Percentiles rank a stretch among this genome's conserved stretches.
These are phyloP conservation scores for Syzygium syzygioides DNA, from an alignment of 441 rosid genomes.

Conservation along the genomic window DNA sequence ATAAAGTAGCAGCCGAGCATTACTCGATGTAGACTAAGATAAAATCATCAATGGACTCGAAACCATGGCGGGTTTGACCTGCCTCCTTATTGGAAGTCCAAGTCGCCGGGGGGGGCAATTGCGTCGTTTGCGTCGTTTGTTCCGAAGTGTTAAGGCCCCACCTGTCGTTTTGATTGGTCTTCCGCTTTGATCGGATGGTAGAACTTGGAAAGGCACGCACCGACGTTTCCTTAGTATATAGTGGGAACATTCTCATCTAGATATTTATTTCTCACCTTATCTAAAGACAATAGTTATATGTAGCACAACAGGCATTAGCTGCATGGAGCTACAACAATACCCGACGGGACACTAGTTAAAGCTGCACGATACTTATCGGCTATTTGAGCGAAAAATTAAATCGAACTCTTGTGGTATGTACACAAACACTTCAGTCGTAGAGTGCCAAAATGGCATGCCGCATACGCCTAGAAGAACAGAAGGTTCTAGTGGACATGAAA, in stretches of 20 bases:
- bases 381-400: not conserved
- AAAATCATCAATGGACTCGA: not conserved
- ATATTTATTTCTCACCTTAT: not conserved
- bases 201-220: not conserved
- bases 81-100: not conserved
- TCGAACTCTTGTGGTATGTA: not conserved
- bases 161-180: not conserved
- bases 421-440: not conserved
- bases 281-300: not conserved
- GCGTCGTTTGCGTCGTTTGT: not conserved
- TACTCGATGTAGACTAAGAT: not conserved
- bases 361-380: not conserved
- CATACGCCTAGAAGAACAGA: not conserved
- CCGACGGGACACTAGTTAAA: not conserved
- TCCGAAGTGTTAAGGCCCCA: not conserved
- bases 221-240: not conserved
- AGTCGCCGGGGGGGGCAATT: not conserved
- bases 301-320: not conserved
- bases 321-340: not conserved
- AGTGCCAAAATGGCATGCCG: too few species aligned
- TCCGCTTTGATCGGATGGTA: not conserved
- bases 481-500: conserved; percentile 8
- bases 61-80: not conserved
- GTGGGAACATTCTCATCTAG: not conserved
- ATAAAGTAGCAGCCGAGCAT: too few species aligned